Base-by-base conservation (phyloP, 2,329 filamentous ascomycete species). In the Orbilia brochopaga region DNA sequence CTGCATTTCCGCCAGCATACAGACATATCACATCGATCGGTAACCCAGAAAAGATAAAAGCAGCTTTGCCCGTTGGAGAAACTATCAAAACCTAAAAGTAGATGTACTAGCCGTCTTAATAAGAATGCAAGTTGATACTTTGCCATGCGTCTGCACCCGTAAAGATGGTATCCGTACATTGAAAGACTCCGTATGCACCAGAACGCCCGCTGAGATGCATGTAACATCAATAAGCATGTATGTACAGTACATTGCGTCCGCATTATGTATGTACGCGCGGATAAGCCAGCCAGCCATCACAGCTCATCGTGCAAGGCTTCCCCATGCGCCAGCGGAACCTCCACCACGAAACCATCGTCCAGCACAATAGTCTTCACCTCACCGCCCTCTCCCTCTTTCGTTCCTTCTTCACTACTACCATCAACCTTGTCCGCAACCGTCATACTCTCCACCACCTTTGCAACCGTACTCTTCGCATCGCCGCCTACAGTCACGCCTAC, bases 371-470 rank as follows among this genome's bases (percentile, higher is more conserved):
- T 69, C n/a, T 59, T 60, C 55, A 60, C 54, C 32, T 73, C 60
- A 24, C 61, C 35, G 21, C 24, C 62, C 27, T 42, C 44, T 23
- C 69, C n/a, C 30, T 69, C 58, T 27, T 37, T 44, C 35, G 66
- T 13, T 24, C 65, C 51, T 19, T 61, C 35, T 79, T 76, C 24
- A 74, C 72, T 19, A 76, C 77, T n/a, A 74, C 59, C 61, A 80
- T 79, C 50, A 52, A 59, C 53, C 24, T 35, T 53, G 54, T 40
- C 73, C 44, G 75, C 77, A 58, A 78, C 78, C 55, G 83, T 82
- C 52, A 87, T 81, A 50, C 86, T 83, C 76, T 81, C 83, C 37
- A 82, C 83, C 19, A 90, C 81, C 73, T 85, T 78, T 37, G 86
- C 84, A 6, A 83, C 77, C 75, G 86, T 76, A 6, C 81, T 80